Evolutionary conservation across 495 filamentous ascomycete genomes (phyloP), one percentile per base, ranked within the genome.

Genomic region (Pyrenopolyporus hunteri): DNA sequence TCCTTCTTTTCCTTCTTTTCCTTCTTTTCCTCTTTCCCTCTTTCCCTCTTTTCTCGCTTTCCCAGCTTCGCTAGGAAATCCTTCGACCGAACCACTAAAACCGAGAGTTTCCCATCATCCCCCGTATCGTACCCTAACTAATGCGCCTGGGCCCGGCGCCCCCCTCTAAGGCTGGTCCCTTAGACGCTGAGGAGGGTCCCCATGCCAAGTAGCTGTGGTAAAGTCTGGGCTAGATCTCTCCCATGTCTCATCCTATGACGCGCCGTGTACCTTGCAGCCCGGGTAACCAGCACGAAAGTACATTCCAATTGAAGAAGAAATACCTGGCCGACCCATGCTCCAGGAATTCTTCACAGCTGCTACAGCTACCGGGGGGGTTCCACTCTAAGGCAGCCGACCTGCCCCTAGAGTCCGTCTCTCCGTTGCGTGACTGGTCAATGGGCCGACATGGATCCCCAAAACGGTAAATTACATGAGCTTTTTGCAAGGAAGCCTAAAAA

Each of bases 401-500:
- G 55, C 48, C 35, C 22, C 44, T n/a, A 40, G 50, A 19, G 45
- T 20, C 33, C 62, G 51, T n/a, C 35, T 40, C 9, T 2, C 44
- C 46, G 20, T 28, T 37, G 32, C 52, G 35, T 51, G 35, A 60
- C 56, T 60, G 50, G 56, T 9, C 46, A 26, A 52, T 47, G 36
- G 16, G 13, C 9, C 17, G 14, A n/a, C 48, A 54, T 55, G 49
- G 54, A 31, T 59, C 29, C 49, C 33, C 3, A 37, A 65, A 65
- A 42, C 9, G 50, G 62, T 46, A 65, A 65, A 65, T 65, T 65
- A 57, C 52, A 56, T 26, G 57, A 32, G 35, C 61, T 36, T 36
- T 55, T 16, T 13, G 23, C 25, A 31, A 52, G 35, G 47, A 43
- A 55, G 39, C 36, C 39, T 32, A 51, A 29, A 25, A 13, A 16